Conservation (phyloP, 1,284 basidiomycete genomes). For the Heterobasidion occidentale region DNA sequence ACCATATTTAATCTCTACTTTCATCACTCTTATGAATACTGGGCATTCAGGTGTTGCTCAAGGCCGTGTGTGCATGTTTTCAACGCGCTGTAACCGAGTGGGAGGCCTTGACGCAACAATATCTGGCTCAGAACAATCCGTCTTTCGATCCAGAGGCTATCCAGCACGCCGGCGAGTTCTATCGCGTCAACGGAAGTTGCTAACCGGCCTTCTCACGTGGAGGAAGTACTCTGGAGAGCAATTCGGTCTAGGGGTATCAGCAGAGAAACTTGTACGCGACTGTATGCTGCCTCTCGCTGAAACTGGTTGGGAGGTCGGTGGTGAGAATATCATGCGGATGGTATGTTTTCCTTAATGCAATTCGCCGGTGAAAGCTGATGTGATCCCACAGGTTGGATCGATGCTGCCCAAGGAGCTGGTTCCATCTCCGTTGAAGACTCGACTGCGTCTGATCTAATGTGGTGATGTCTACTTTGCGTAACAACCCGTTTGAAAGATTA, state of each 20-base stretch:
- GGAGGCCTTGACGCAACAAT: conserved; percentile 36
- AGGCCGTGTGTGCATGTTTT: conserved; percentile 55
- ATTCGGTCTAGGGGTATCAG: conserved; percentile 49
- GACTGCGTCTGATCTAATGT: conserved; percentile 6
- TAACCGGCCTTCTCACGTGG: conserved; percentile 71
- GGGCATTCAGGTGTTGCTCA: conserved; percentile 50
- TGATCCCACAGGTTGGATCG: conserved; percentile 28
- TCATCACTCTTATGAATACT: conserved; percentile 3
- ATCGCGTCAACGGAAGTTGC: conserved; percentile 61
- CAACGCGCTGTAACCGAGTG: conserved; percentile 43
- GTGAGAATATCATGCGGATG: conserved; percentile 59
- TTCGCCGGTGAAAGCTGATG: neutral
- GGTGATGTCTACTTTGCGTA: neutral
- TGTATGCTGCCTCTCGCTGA: conserved; percentile 64
- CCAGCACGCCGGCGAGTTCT: conserved; percentile 67
- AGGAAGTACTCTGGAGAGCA: conserved; percentile 63
- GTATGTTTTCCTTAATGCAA: conserved; percentile 53
- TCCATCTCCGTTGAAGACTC: conserved; percentile 15
- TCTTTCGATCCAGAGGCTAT: conserved; percentile 75
- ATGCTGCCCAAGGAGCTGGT: conserved; percentile 37
- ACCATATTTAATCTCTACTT: neutral
- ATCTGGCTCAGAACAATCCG: conserved; percentile 30
- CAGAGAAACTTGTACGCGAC: conserved; percentile 50
- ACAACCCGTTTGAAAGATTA: neutral
- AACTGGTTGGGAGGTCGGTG: conserved; percentile 85